Conservation (phyloP, 352 stramenopile species). For the Phytophthora tentaculata region DNA sequence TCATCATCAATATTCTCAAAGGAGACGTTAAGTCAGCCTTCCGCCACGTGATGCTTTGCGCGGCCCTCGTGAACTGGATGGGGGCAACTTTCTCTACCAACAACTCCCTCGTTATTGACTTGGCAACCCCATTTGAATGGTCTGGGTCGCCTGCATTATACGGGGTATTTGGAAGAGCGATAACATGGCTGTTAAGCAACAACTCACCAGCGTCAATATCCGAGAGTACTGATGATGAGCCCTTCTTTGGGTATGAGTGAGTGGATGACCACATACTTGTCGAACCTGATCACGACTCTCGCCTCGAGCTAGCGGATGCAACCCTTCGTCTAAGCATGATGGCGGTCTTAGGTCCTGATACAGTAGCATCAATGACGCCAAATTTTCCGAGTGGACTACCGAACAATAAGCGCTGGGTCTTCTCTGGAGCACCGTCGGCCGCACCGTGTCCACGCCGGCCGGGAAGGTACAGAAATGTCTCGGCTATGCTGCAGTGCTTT, state of each 20-base stretch:
- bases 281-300: conserved; percentile 9
- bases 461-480: conserved; percentile 31
- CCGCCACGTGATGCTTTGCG: conserved; percentile 14
- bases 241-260: conserved; percentile 33
- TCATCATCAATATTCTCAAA: conserved; percentile 16
- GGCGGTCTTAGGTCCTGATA: conserved; percentile 18
- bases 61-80: conserved; percentile 18
- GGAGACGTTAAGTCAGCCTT: conserved; percentile 32
- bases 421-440: conserved; percentile 11
- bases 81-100: conserved; percentile 16
- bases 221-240: conserved; percentile 1
- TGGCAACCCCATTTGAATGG: conserved; percentile 26
- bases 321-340: conserved; percentile 32
- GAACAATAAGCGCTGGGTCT: conserved; percentile 17
- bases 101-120: conserved; percentile 11
- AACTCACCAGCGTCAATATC: conserved; percentile 28
- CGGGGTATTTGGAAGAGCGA: conserved; percentile 16
- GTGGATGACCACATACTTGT: conserved; percentile 41
- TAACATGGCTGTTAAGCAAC: conserved; percentile 11
- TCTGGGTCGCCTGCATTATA: conserved; percentile 21
- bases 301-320: conserved; percentile 12
- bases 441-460: conserved; percentile 15
- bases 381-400: conserved; percentile 28
- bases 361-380: conserved; percentile 39
- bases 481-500: not conserved